These are phyloP conservation scores for Nectriaceae sp. DNA, from an alignment of 2,329 filamentous ascomycete species.

Conservation along the genomic window DNA sequence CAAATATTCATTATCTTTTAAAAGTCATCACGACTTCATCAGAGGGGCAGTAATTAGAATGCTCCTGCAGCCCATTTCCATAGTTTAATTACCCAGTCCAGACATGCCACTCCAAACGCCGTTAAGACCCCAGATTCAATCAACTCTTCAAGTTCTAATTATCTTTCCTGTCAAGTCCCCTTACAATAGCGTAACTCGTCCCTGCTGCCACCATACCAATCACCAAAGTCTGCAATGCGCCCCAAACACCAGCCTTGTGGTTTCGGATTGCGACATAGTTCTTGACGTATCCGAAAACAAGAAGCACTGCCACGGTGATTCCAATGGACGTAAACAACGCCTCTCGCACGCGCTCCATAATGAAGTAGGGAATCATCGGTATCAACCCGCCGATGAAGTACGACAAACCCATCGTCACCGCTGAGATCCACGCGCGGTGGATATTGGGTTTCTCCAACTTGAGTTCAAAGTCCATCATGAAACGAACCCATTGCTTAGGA, in stretches of 20 bases:
- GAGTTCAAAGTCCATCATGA: slow-evolving; percentile 63
- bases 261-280: slow-evolving; percentile 37
- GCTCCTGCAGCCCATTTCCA: too few relatives aligned
- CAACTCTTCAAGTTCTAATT: slow-evolving; percentile 9
- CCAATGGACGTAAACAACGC: slow-evolving; percentile 49
- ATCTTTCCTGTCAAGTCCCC: slow-evolving; percentile 47
- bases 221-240: slow-evolving; percentile 37
- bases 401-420: slow-evolving; percentile 65
- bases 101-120: not conserved
- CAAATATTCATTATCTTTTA: too few relatives aligned
- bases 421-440: slow-evolving; percentile 54
- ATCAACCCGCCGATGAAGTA: slow-evolving; percentile 68
- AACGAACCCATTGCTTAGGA: slow-evolving; percentile 52
- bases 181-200: slow-evolving; percentile 33
- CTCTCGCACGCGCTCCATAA: slow-evolving; percentile 39
- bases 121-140: slow-evolving; percentile 4
- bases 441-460: slow-evolving; percentile 47
- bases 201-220: slow-evolving; percentile 36
- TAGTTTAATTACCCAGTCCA: not conserved
- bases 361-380: slow-evolving; percentile 64
- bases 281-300: slow-evolving; percentile 59
- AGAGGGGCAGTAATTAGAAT: too few relatives aligned
- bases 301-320: slow-evolving; percentile 58
- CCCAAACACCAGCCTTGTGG: slow-evolving; percentile 23
- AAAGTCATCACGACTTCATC: too few relatives aligned